Base-by-base conservation (phyloP, 768 basidiomycete species). In the Amyloporia xantha region DNA sequence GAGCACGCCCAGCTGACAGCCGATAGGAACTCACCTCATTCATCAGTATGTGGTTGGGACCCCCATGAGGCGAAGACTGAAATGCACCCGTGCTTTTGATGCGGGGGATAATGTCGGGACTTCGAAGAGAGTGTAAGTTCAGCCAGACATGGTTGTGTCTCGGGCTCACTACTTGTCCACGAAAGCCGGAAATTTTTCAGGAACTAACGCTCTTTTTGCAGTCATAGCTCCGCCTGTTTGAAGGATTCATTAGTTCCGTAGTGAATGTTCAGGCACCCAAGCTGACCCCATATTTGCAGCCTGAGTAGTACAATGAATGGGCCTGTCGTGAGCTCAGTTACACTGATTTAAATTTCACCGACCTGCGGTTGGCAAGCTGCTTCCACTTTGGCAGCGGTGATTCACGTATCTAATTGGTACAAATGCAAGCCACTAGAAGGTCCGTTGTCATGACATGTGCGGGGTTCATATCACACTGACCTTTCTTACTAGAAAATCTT, bases 11-110 rank as follows among this genome's bases (percentile, higher is more conserved):
- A n/a, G n/a, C n/a, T n/a, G n/a, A n/a, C n/a, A n/a, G n/a, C n/a
- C n/a, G n/a, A n/a, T n/a, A n/a, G 30, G 30, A 33, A 57, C 69
- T 51, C 54, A 82, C 85, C 73, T 95, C 89, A 62, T 93, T 93
- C 58, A 95, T 71, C 50, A 94, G 85, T 51, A 96, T 72, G 67
- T 97, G 92, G 68, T 96, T 97, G 7, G 91, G 89, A 28, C 66
- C 71, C 13, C 72, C 70, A 58, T 87, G 81, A 52, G 83, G 79
- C 48, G 83, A 81, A 37, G 56, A 59, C n/a, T 66, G 59, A 62
- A 92, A 91, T 0, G 69, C 77, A 1, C 81, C 81, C 5, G 84
- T 84, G 26, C 62, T 68, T 54, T 71, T 72, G 36, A 96, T 79
- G 36, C 88, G 82, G 30, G 72, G 65, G 47, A 94, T 72, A 50